Evolutionary conservation across 2,329 filamentous ascomycete genomes (phyloP).

Genomic region (Chrysoporthe deuterocubensis): DNA sequence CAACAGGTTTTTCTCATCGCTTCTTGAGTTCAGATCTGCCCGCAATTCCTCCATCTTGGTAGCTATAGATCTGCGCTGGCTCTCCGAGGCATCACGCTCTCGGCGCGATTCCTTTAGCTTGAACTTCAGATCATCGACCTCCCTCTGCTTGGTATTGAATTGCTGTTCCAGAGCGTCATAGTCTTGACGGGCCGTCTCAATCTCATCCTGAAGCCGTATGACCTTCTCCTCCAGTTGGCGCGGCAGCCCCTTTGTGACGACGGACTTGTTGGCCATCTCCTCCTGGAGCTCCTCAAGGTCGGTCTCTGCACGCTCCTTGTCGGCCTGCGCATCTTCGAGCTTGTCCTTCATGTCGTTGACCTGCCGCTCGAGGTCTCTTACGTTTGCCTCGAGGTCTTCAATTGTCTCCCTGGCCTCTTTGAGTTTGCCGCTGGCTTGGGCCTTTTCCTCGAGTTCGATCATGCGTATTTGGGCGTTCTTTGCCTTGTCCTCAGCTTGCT

Average conservation of each 20-base stretch:
- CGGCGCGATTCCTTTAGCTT: constrained; percentile 49
- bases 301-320: constrained; percentile 61
- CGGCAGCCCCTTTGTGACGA: constrained; percentile 74
- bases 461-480: constrained; percentile 58
- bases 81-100: constrained; percentile 46
- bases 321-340: constrained; percentile 55
- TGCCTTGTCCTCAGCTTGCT: constrained; percentile 60
- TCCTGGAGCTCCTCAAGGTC: constrained; percentile 72
- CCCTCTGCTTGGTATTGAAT: constrained; percentile 49
- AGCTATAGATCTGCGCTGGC: constrained; percentile 45
- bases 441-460: constrained; percentile 61
- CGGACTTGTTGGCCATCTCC: constrained; percentile 78
- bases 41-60: constrained; percentile 59
- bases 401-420: constrained; percentile 63
- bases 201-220: constrained; percentile 67
- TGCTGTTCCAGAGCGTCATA: constrained; percentile 58
- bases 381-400: constrained; percentile 59
- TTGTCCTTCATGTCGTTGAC: constrained; percentile 59
- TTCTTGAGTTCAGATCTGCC: constrained; percentile 61
- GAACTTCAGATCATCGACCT: constrained; percentile 49
- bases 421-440: constrained; percentile 55
- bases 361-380: constrained; percentile 58
- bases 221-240: constrained; percentile 76
- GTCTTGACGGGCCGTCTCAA: constrained; percentile 57
- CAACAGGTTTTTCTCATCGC: constrained; percentile 70